A percentile compares a stretch with the other conserved stretches of the same genome.
phyloP scores from a whole-genome alignment of 345 rosid species.

The Eucalyptus fibrosa region DNA sequence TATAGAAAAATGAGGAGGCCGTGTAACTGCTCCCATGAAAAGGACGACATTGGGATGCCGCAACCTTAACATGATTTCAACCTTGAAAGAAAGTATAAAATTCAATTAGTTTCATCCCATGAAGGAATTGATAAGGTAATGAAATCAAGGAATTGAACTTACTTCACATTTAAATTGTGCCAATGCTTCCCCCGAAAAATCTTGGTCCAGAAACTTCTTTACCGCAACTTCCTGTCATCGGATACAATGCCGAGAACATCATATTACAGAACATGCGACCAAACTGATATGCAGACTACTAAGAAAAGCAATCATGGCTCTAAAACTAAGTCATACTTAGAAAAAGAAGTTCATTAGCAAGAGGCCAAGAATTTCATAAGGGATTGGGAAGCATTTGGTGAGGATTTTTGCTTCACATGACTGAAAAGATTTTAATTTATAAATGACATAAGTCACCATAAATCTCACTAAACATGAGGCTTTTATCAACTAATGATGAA shows the following conservation, averaged over 20 bases:
- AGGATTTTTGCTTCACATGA: not conserved
- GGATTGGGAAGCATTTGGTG: not conserved
- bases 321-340: not conserved
- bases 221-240: slow-evolving; percentile 91
- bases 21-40: slow-evolving; percentile 98
- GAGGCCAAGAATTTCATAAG: not conserved
- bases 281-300: not conserved
- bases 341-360: not conserved
- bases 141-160: slow-evolving; percentile 5
- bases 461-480: not conserved
- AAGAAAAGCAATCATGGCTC: not conserved
- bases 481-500: not conserved
- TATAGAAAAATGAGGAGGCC: slow-evolving; percentile 83
- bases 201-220: slow-evolving; percentile 88
- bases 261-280: not conserved
- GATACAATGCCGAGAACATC: not conserved
- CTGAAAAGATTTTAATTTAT: not conserved
- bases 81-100: slow-evolving; percentile 17
- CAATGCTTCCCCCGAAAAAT: slow-evolving; percentile 85
- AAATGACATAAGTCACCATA: not conserved
- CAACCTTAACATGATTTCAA: slow-evolving; percentile 88
- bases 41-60: slow-evolving; percentile 98
- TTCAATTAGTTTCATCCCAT: not conserved
- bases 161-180: slow-evolving; percentile 89
- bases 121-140: not conserved